These are phyloP conservation scores for Aquilaria sinensis DNA, from an alignment of 345 rosid genomes.

Conservation along the genomic window DNA sequence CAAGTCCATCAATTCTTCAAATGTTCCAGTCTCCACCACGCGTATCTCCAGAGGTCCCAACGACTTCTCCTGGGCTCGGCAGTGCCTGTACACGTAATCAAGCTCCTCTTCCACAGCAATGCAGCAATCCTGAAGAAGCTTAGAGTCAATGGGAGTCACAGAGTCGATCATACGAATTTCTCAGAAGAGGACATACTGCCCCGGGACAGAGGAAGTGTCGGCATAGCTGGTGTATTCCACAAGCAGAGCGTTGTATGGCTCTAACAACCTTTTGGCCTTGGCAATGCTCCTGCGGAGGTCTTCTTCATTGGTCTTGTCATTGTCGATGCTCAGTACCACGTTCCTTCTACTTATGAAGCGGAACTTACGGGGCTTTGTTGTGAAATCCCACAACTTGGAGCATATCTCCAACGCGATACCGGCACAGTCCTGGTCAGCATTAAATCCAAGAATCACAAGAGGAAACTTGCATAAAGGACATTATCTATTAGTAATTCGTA, in stretches of 20 bases:
- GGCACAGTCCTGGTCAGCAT: conserved; percentile 31
- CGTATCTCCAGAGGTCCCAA: conserved; percentile 60
- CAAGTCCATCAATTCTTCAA: conserved; percentile 55
- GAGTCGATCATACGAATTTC: conserved; percentile 27
- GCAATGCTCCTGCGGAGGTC: conserved; percentile 56
- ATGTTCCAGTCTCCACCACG: conserved; percentile 41
- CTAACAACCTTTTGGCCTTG: conserved; percentile 38
- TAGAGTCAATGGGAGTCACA: conserved; percentile 16
- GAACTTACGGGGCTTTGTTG: conserved; percentile 54
- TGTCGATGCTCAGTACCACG: conserved; percentile 59
- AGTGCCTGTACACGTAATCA: conserved; percentile 52
- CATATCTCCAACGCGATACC: conserved; percentile 61
- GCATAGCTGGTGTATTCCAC: conserved; percentile 61
- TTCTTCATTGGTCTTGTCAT: conserved; percentile 60
- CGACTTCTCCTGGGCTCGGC: conserved; percentile 45
- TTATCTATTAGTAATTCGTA: conserved; percentile 12
- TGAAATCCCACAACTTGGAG: conserved; percentile 57
- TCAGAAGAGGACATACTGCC: conserved; percentile 62
- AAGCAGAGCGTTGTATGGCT: conserved; percentile 39
- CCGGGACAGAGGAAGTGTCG: conserved; percentile 50
- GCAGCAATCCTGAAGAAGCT: conserved; percentile 48
- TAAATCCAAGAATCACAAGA: neutral
- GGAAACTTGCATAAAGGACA: neutral
- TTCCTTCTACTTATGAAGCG: conserved; percentile 62
- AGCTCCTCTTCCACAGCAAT: conserved; percentile 46